These are phyloP conservation scores for Colletotrichum lindemuthianum DNA, from an alignment of 2,329 filamentous ascomycete genomes.

Conservation along the genomic window DNA sequence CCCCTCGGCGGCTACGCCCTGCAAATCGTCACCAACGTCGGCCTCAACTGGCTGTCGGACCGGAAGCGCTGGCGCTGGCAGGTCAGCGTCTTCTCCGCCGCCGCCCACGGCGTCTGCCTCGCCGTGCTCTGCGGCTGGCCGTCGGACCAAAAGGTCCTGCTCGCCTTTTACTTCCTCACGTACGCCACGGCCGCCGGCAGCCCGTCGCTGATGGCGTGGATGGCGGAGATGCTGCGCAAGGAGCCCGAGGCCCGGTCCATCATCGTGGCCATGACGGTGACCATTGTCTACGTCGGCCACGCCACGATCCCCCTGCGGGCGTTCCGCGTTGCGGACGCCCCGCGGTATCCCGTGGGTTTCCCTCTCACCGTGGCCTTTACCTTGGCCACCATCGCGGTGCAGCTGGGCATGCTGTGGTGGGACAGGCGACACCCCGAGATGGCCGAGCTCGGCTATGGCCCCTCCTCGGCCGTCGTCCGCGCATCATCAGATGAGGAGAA, in stretches of 20 bases:
- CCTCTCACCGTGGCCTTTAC: conserved; percentile 47
- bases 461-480: background rate
- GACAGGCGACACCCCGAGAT: conserved; percentile 39
- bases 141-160: conserved; percentile 43
- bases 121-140: conserved; percentile 48
- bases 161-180: conserved; percentile 50
- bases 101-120: conserved; percentile 44
- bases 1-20: conserved; percentile 45
- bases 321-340: conserved; percentile 47
- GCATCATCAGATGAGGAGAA: conserved; percentile 20
- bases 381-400: conserved; percentile 44
- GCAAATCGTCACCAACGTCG: conserved; percentile 48
- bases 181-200: conserved; percentile 47
- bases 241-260: conserved; percentile 50
- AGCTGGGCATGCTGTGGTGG: conserved; percentile 47
- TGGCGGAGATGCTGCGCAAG: conserved; percentile 46
- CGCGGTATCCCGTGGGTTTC: conserved; percentile 49
- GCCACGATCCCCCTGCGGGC: conserved; percentile 50
- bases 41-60: conserved; percentile 48
- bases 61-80: conserved; percentile 53
- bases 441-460: conserved; percentile 34
- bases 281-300: conserved; percentile 50
- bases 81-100: conserved; percentile 44
- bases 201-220: conserved; percentile 49
- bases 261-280: conserved; percentile 49